Evolutionary conservation across 176 grass and related monocot genomes (phyloP), one percentile per base, ranked within the genome.

Genomic region (Rhipidocladum racemiflorum): DNA sequence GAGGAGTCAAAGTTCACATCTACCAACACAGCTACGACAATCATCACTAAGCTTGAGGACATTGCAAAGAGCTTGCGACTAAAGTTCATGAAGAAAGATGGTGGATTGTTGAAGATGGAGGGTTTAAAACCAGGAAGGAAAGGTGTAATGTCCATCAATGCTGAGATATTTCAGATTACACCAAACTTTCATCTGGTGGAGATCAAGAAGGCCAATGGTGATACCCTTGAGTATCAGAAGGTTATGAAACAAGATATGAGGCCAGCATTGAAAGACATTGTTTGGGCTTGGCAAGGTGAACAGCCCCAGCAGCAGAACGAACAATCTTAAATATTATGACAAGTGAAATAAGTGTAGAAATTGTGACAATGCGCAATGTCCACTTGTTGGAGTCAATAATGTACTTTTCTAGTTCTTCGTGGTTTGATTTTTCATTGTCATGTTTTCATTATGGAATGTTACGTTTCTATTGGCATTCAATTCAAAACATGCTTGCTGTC

Each of bases 231-330:
- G 75, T 98, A 95, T 75, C 82, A 80, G 25, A 90, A 89, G 36
- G 27, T 95, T 62, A 86, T 77, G 83, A 85, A 85, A 43, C 85
- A 95, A 86, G 80, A 88, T 35, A 88, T 98, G 25, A 85, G 83
- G 32, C 96, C 90, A 4, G 85, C 88, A 51, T 38, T 98, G 16
- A 95, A 95, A 57, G 91, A 95, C 56, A 99, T 99, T 63, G 91
- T 95, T 4, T 99, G 96, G 92, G 91, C 89, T 54, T 99, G 96
- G 96, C 91, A 90, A 73, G 92, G 92, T 56, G 92, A 93, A 44
- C 72, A 90, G 16, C 62, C 62, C 14, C 68, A 83, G 9, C 54
- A 74, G 3, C 65, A 74, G 11, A 72, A 38, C 0, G 57, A 74
- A 54, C 13, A 66, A 51, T 65, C 6, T 65, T 50, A 48, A 25